Conservation (phyloP, 208 protist genomes). For the Crithidia thermophila region DNA sequence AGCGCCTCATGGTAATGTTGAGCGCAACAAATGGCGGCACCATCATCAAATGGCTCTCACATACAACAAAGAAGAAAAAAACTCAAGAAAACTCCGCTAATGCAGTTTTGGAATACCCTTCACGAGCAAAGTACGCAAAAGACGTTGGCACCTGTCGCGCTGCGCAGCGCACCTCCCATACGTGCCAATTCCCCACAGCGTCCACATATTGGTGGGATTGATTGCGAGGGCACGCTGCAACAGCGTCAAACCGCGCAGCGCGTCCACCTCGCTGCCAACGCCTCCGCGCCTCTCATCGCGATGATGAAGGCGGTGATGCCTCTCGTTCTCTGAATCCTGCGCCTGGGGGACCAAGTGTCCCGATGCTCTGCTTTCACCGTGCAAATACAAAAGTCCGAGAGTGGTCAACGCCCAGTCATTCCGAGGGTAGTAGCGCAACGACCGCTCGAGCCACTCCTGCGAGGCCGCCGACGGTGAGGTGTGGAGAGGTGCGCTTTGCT, state of each 20-base stretch:
- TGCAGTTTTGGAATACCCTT: constrained; percentile 13
- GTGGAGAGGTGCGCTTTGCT: neutral
- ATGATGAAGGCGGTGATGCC: too few relatives aligned
- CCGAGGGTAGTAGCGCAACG: constrained; percentile 29
- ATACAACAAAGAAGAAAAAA: neutral
- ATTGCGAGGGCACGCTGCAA: constrained; percentile 38
- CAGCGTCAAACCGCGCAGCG: constrained; percentile 27
- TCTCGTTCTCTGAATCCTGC: too few relatives aligned
- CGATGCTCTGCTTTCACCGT: too few relatives aligned
- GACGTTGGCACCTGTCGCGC: constrained; percentile 26
- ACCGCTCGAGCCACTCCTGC: constrained; percentile 17
- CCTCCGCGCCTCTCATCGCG: neutral
- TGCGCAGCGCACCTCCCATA: constrained; percentile 21
- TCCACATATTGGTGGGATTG: constrained; percentile 54
- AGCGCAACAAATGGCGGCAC: too few relatives aligned
- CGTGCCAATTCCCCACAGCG: constrained; percentile 41
- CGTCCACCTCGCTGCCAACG: neutral
- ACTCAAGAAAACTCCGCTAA: neutral
- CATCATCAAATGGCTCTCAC: too few relatives aligned
- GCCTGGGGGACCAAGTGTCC: too few relatives aligned
- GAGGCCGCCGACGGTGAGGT: neutral
- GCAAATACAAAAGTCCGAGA: constrained; percentile 23
- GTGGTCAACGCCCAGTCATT: constrained; percentile 59
- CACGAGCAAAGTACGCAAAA: constrained; percentile 27
- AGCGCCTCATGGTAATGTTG: too few relatives aligned